Base-by-base conservation (phyloP, 2,329 filamentous ascomycete genomes). In the Aspergillus sp. region DNA sequence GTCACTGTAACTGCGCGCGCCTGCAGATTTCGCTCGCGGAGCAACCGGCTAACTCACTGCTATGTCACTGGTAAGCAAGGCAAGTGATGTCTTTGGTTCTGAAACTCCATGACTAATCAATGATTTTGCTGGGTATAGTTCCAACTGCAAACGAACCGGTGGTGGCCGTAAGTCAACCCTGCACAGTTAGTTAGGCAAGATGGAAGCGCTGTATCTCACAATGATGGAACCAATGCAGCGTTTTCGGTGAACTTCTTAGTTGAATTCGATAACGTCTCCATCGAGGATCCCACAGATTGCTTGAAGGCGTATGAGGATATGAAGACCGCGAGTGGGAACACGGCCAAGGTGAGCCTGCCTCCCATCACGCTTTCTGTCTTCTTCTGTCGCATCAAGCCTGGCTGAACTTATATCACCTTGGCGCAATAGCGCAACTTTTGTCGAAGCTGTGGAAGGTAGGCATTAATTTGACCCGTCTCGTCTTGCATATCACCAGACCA, bases 191-290 rank as follows among this genome's bases (percentile, higher is more conserved):
- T 19, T 19, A 19, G 19, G 19, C 19, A 19, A 19, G 19, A 32
- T 32, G 2, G 30, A 9, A 32, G 30, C 30, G 30, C 5, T 32
- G 30, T 19, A 19, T 19, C 19, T 19, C 19, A 19, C 19, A 19
- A 19, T 19, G 30, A 32, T 32, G 8, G 6, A 32, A 6, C 6
- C 9, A 7, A 36, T 34, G 2, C 33, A 61, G 58, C 52, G 4
- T 61, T 53, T 9, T 60, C 58, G 4, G 34, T 58, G 28, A 59
- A 61, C 43, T 61, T 59, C n/a, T 29, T 58, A 5, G 35, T 55
- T 4, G 8, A 47, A 3, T 48, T 54, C 19, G 45, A 49, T 47
- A 48, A 54, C 2, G 44, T 60, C 43, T 49, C 41, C 2, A 7
- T 61, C 7, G 47, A 58, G 7, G 55, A 59, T 42, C 33, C 49